Evolutionary conservation across 2,329 filamentous ascomycete species (phyloP).

Genomic region (Stachybotrys chlorohalonatus): DNA sequence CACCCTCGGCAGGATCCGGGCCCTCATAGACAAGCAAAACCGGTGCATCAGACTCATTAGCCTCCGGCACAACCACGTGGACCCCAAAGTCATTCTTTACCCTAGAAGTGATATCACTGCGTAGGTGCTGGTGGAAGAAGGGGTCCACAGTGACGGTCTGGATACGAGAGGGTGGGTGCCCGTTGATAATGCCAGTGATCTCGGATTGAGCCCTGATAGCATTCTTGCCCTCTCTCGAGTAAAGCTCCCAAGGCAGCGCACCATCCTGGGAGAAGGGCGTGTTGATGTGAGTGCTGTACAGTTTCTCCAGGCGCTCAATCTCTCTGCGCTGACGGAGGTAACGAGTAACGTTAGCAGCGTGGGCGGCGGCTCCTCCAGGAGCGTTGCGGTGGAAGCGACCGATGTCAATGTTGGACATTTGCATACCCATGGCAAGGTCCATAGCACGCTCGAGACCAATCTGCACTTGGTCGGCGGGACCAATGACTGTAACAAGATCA

Average conservation of each 20-base stretch:
- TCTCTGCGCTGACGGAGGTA: slow-evolving; percentile 79
- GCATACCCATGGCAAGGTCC: slow-evolving; percentile 81
- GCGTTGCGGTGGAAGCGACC: slow-evolving; percentile 69
- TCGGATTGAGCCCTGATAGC: slow-evolving; percentile 66
- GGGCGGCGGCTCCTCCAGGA: slow-evolving; percentile 61
- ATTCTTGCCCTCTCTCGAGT: slow-evolving; percentile 79
- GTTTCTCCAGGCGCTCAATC: slow-evolving; percentile 71
- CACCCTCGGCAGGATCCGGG: slow-evolving; percentile 32
- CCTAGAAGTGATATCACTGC: slow-evolving; percentile 51
- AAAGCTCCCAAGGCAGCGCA: slow-evolving; percentile 77
- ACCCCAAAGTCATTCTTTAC: slow-evolving; percentile 64
- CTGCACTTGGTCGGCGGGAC: slow-evolving; percentile 64
- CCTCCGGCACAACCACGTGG: slow-evolving; percentile 61
- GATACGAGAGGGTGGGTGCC: slow-evolving; percentile 66
- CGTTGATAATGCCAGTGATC: slow-evolving; percentile 63
- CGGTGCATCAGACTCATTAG: slow-evolving; percentile 47
- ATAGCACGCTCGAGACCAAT: slow-evolving; percentile 74
- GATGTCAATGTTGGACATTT: slow-evolving; percentile 75
- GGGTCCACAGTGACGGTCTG: slow-evolving; percentile 60
- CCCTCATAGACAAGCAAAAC: slow-evolving; percentile 71
- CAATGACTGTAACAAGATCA: slow-evolving; percentile 77
- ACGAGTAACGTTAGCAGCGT: slow-evolving; percentile 78
- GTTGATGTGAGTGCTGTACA: slow-evolving; percentile 80
- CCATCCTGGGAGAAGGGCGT: slow-evolving; percentile 62
- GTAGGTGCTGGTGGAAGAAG: slow-evolving; percentile 69